A percentile compares a stretch with the other conserved stretches of the same genome.
Evolutionary conservation across 306 rosid genomes (phyloP).

Genomic region (Prunus armeniaca): DNA sequence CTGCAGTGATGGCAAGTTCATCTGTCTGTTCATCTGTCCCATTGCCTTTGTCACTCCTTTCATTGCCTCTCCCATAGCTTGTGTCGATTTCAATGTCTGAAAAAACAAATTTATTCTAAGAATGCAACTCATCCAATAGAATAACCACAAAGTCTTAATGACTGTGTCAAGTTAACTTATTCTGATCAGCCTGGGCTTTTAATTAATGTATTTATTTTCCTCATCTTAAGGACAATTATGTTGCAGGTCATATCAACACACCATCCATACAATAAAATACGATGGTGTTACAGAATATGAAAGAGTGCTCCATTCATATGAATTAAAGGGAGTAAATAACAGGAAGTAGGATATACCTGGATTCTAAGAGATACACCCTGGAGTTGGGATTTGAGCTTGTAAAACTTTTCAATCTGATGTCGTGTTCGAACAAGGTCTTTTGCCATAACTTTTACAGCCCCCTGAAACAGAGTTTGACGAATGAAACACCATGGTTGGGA

Average conservation of each 20-base stretch:
- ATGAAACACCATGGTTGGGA: conserved; percentile 20
- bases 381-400: conserved; percentile 97
- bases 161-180: neutral
- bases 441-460: conserved; percentile 98
- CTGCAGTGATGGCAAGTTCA: conserved; percentile 93
- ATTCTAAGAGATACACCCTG: conserved; percentile 98
- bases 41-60: conserved; percentile 98
- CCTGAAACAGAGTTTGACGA: conserved; percentile 51
- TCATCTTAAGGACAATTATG: too few relatives aligned
- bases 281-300: neutral
- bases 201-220: neutral
- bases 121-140: neutral
- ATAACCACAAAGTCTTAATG: neutral
- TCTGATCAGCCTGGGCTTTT: neutral
- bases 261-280: neutral
- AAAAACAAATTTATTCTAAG: neutral
- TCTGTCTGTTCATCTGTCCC: conserved; percentile 97
- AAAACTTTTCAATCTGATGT: conserved; percentile 95
- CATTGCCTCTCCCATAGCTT: conserved; percentile 99
- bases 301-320: neutral
- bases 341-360: conserved; percentile 52
- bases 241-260: neutral
- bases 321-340: neutral
- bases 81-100: conserved; percentile 91
- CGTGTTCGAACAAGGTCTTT: conserved; percentile 96